These are phyloP conservation scores for Globisporangium nodosum DNA, from an alignment of 352 stramenopile genomes.

Conservation along the genomic window DNA sequence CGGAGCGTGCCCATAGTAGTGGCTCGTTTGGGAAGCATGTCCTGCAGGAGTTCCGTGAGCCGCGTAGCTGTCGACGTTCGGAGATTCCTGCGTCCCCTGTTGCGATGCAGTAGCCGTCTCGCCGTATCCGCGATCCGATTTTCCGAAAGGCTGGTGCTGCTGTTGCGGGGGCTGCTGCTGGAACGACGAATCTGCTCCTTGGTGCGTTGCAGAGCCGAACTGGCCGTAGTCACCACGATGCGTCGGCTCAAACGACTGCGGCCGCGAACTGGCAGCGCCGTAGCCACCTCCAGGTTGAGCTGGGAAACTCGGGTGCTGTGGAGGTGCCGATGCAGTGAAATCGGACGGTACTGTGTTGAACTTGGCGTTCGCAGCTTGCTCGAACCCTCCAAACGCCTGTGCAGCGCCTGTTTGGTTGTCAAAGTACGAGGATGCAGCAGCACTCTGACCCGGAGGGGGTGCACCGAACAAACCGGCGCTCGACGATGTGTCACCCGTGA, in stretches of 20 bases:
- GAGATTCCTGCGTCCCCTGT: slow-evolving; percentile 1
- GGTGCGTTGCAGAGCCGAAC: not conserved
- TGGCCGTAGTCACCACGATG: not conserved
- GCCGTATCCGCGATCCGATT: not conserved
- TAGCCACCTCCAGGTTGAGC: not conserved
- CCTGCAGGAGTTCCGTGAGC: not conserved
- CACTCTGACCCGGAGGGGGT: slow-evolving; percentile 5
- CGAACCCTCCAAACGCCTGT: slow-evolving; percentile 22
- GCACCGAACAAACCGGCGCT: slow-evolving; percentile 6
- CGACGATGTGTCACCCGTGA: not conserved
- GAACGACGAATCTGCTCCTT: not conserved
- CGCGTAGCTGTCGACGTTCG: slow-evolving; percentile 1
- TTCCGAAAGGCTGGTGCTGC: slow-evolving; percentile 6
- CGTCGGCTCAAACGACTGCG: not conserved
- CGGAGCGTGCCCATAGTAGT: not conserved
- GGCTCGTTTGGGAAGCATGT: not conserved
- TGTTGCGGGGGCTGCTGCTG: slow-evolving; percentile 12
- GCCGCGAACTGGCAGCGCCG: not conserved
- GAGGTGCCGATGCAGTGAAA: slow-evolving; percentile 32
- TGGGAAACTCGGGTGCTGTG: slow-evolving; percentile 9
- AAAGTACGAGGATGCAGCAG: slow-evolving; percentile 8
- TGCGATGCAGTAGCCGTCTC: not conserved
- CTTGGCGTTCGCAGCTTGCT: slow-evolving; percentile 8
- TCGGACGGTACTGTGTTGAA: slow-evolving; percentile 19
- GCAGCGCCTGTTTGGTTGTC: slow-evolving; percentile 5